Percentiles rank a stretch among this genome's conserved stretches.
These are phyloP conservation scores for Saccharomycopsis crataegensis DNA, from an alignment of 1,139 yeast genomes.

Conservation along the genomic window DNA sequence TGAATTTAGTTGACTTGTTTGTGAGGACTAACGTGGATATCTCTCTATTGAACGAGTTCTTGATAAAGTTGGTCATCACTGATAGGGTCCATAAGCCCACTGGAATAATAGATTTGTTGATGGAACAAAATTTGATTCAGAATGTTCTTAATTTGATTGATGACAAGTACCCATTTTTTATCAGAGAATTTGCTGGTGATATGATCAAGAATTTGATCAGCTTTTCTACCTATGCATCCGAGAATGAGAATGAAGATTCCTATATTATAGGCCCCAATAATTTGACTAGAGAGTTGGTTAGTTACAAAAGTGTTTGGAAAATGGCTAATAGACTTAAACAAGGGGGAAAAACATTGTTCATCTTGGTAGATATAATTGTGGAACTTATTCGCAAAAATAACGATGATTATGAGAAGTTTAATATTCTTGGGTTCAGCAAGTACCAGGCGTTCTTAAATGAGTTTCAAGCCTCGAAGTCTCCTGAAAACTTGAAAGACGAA, in stretches of 20 bases:
- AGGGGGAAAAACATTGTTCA: constrained; percentile 89
- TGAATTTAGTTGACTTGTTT: constrained; percentile 16
- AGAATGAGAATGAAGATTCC: constrained; percentile 48
- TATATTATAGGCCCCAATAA: constrained; percentile 96
- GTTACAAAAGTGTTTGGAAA: constrained; percentile 55
- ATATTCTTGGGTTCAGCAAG: constrained; percentile 13
- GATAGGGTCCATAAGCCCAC: constrained; percentile 14
- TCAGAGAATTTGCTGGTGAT: constrained; percentile 19
- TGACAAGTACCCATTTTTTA: constrained; percentile 13
- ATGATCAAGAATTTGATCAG: constrained; percentile 17
- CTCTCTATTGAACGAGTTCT: constrained; percentile 17
- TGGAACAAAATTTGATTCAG: constrained; percentile 15
- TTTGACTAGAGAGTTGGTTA: constrained; percentile 81
- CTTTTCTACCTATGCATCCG: constrained; percentile 12
- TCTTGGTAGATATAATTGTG: constrained; percentile 92
- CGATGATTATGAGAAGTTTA: constrained; percentile 84
- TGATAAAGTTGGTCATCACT: constrained; percentile 18
- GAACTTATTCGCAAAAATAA: constrained; percentile 93
- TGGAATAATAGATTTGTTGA: constrained; percentile 15
- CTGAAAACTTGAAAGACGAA: neutral
- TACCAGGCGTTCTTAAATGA: neutral
- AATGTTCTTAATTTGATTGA: constrained; percentile 14
- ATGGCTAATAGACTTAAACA: constrained; percentile 76
- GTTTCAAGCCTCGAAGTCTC: neutral
- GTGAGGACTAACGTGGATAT: constrained; percentile 17